These are phyloP conservation scores for Petunia hybrid DNA, from an alignment of 305 asterid genomes.

Conservation along the genomic window DNA sequence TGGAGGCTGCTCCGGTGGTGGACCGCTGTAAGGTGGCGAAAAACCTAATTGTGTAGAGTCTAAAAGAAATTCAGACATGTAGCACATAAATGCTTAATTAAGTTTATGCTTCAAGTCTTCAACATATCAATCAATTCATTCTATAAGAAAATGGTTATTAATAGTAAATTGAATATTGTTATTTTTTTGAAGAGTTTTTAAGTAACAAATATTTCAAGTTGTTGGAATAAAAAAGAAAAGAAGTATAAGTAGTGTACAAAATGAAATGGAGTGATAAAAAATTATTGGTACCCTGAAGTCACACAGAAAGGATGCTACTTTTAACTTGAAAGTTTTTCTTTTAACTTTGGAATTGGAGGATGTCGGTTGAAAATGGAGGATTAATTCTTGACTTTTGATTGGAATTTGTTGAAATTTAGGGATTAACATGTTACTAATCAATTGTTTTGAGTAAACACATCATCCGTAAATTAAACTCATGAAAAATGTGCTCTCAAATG, in stretches of 20 bases:
- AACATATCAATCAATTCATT: too few relatives aligned
- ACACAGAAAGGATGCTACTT: too few relatives aligned
- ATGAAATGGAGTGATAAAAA: background rate
- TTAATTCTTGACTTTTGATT: background rate
- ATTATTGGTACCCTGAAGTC: too few relatives aligned
- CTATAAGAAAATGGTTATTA: too few relatives aligned
- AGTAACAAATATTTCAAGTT: too few relatives aligned
- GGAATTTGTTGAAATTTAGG: background rate
- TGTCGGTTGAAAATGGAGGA: constrained; percentile 23
- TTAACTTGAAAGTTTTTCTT: background rate
- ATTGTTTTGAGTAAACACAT: background rate
- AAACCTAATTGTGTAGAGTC: background rate
- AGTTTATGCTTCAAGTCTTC: too few relatives aligned
- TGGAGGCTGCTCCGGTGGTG: constrained; percentile 29
- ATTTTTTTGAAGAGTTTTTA: too few relatives aligned
- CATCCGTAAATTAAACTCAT: background rate
- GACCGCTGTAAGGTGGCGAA: background rate
- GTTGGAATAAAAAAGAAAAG: background rate
- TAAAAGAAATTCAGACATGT: background rate
- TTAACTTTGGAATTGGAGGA: background rate
- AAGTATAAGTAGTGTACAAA: background rate
- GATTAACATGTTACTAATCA: constrained; percentile 22
- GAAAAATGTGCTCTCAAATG: background rate
- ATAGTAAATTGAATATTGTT: too few relatives aligned
- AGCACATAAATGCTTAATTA: too few relatives aligned